phyloP scores from a whole-genome alignment of 495 filamentous ascomycete genomes.

The Neurospora sp. region DNA sequence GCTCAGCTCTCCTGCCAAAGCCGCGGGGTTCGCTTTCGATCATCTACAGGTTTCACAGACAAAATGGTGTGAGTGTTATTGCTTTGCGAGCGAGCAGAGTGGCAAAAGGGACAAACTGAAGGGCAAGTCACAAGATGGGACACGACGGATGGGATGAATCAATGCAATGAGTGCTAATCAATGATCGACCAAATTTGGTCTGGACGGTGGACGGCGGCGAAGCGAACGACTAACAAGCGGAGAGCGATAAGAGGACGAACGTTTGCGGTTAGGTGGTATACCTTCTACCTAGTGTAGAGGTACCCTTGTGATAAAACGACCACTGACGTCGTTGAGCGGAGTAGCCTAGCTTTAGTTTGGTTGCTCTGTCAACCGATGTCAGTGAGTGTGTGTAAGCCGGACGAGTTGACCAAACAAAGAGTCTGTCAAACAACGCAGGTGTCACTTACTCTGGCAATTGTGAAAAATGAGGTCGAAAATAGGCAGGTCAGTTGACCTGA shows the following conservation, averaged over 20 bases:
- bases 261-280: not conserved
- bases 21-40: not conserved
- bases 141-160: not conserved
- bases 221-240: not conserved
- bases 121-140: not conserved
- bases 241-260: not conserved
- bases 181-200: not conserved
- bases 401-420: not conserved
- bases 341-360: not conserved
- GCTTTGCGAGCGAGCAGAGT: not conserved
- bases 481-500: not conserved
- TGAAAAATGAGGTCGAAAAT: not conserved
- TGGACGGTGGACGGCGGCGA: not conserved
- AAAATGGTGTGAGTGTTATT: not conserved
- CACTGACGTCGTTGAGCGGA: not conserved
- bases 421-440: not conserved
- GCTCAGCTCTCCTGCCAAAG: not conserved
- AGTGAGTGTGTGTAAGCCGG: not conserved
- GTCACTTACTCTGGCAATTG: not conserved
- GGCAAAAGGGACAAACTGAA: not conserved
- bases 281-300: not conserved
- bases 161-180: not conserved
- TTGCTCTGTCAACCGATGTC: not conserved
- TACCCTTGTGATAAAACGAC: not conserved
- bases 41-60: not conserved